These are phyloP conservation scores for Agrocybe pediades DNA, from an alignment of 768 basidiomycete species.

Conservation along the genomic window DNA sequence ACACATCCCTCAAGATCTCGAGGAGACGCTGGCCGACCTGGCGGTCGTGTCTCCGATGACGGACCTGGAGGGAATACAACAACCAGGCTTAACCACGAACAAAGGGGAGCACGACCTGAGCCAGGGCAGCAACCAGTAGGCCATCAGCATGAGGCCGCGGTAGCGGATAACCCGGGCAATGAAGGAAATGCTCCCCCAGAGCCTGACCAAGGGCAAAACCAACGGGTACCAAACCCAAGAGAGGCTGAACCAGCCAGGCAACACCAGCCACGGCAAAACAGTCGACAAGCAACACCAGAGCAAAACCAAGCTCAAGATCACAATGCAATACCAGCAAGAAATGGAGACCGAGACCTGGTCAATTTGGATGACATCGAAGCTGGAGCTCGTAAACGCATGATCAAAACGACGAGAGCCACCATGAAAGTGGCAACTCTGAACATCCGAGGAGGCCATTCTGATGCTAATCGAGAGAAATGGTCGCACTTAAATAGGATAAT, in stretches of 20 bases:
- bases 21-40: constrained; percentile 1
- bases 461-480: constrained; percentile 19
- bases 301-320: no score
- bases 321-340: no score
- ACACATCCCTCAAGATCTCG: neutral
- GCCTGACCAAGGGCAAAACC: neutral
- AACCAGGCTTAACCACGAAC: neutral
- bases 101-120: neutral
- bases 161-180: neutral
- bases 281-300: no score
- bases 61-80: neutral
- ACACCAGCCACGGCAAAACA: no score
- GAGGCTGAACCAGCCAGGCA: no score
- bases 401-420: neutral
- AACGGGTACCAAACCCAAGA: no score
- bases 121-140: neutral
- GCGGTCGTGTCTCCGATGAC: constrained; percentile 4
- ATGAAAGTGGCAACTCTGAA: neutral
- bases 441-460: neutral
- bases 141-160: neutral
- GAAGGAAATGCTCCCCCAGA: neutral
- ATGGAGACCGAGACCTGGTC: no score
- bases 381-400: no score
- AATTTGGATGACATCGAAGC: no score
- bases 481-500: constrained; percentile 27